Conservation (phyloP, 495 filamentous ascomycete species). For the Penicillium lagena region DNA sequence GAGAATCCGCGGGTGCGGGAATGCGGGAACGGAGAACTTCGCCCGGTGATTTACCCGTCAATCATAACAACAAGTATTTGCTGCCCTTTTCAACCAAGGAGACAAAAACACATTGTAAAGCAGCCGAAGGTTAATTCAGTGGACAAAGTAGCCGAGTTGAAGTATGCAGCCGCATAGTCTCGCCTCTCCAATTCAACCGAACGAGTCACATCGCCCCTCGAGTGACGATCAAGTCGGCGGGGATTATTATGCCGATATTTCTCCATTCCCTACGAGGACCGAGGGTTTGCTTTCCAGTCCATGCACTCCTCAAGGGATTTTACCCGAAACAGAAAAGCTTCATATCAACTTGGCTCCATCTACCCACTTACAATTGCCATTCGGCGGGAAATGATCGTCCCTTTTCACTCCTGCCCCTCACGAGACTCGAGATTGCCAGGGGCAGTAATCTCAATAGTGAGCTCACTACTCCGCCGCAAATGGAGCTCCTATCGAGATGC, state of each 20-base stretch:
- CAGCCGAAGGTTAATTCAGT: too few relatives aligned
- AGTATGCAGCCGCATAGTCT: too few relatives aligned
- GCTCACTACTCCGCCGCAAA: too few relatives aligned
- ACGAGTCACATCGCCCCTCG: background rate
- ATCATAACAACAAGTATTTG: constrained; percentile 5
- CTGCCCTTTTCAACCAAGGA: background rate
- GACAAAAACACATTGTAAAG: too few relatives aligned
- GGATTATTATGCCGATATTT: constrained; percentile 9
- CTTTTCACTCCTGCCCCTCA: background rate
- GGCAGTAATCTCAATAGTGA: too few relatives aligned
- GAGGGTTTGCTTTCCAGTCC: background rate
- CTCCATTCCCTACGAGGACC: background rate
- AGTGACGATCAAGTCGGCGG: too few relatives aligned
- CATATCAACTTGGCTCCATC: background rate
- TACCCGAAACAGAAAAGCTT: constrained; percentile 7
- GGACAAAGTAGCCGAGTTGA: too few relatives aligned
- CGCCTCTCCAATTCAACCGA: too few relatives aligned
- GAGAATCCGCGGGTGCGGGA: constrained; percentile 9
- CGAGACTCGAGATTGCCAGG: background rate
- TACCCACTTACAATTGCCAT: background rate
- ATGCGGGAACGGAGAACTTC: constrained; percentile 8
- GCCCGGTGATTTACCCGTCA: constrained; percentile 12
- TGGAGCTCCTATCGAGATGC: too few relatives aligned
- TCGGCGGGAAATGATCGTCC: constrained; percentile 4
- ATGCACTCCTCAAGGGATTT: constrained; percentile 17